phyloP scores from a whole-genome alignment of 1,284 basidiomycete species.

The Tilletia horrida region DNA sequence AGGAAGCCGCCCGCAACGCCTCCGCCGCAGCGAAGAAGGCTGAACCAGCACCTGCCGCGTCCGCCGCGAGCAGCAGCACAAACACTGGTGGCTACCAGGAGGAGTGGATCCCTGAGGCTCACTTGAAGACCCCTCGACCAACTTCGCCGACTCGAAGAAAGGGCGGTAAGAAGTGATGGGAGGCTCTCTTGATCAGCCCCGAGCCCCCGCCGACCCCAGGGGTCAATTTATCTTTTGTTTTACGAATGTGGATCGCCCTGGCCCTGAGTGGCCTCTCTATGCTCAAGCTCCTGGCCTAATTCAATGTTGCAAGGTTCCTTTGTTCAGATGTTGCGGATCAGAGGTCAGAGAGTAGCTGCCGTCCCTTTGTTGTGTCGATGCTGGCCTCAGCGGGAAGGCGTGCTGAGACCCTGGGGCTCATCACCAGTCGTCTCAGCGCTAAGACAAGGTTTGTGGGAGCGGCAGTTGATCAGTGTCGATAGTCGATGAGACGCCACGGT shows the following conservation, averaged over 20 bases:
- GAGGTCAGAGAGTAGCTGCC: neutral
- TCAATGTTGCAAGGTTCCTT: neutral
- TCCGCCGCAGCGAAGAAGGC: conserved; percentile 18
- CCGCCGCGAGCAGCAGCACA: conserved; percentile 6
- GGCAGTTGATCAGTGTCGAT: too few species aligned
- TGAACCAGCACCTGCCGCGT: conserved; percentile 2
- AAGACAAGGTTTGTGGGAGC: too few species aligned
- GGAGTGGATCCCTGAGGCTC: conserved; percentile 32
- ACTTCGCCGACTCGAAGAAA: conserved; percentile 15
- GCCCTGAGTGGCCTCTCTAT: too few species aligned
- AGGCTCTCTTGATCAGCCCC: neutral
- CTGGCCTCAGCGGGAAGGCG: too few species aligned
- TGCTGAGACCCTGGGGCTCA: too few species aligned
- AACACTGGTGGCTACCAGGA: conserved; percentile 28
- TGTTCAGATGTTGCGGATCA: neutral
- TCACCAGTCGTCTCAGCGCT: too few species aligned
- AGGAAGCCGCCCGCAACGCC: conserved; percentile 11
- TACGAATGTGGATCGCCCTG: too few species aligned
- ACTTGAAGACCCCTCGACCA: conserved; percentile 19
- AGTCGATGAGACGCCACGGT: too few species aligned
- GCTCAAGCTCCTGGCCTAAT: too few species aligned
- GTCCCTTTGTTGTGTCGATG: too few species aligned
- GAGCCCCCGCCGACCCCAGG: too few species aligned
- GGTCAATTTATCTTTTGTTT: too few species aligned
- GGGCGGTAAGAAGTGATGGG: conserved; percentile 8